Evolutionary conservation across 2,329 filamentous ascomycete genomes (phyloP), one percentile per base, ranked within the genome.

Genomic region (Colletotrichum sp.): DNA sequence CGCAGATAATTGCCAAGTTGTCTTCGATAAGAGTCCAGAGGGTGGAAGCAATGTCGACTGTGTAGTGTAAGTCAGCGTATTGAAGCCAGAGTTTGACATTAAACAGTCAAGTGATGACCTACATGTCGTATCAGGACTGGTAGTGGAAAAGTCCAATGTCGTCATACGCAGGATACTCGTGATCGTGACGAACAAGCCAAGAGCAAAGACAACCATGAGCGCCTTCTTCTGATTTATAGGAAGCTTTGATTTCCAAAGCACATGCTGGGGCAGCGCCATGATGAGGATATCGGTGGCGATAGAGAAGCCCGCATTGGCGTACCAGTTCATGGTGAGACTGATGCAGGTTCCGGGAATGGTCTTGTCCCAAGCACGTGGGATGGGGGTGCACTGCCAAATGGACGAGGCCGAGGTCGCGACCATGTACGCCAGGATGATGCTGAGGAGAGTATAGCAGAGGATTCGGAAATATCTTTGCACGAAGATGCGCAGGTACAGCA

Each of bases 401-500:
- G 88, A 89, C 5, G 86, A 85, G 4, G 83, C 79, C 1, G 86
- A 84, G 6, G 87, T 87, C n/a, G 84, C 85, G 8, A 88, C 76
- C 78, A 85, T 88, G 80, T 88, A 91, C n/a, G 83, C 80, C 13
- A 85, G 24, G 18, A 91, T 84, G 68, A 90, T 80, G 63, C 78
- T 79, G 26, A 89, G 80, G 49, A 90, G 80, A 18, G 82, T 72
- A 72, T 85, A 85, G 75, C 86, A 89, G 44, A 85, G 81, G 4
- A 84, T 82, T 10, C 86, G 84, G 78, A 91, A 90, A 81, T 84
- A 86, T 62, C 76, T 82, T 63, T 88, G 84, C 26, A 88, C 82
- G 74, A 91, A 91, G 63, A 91, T 89, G 30, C 89, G 88, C 26
- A 89, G 87, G 78, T 91, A 92, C 21, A 91, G 85, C 5, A 90